A percentile compares a stretch with the other conserved stretches of the same genome.
phyloP scores from a whole-genome alignment of 2,329 filamentous ascomycete species.

The Trichoderma semiorbis region DNA sequence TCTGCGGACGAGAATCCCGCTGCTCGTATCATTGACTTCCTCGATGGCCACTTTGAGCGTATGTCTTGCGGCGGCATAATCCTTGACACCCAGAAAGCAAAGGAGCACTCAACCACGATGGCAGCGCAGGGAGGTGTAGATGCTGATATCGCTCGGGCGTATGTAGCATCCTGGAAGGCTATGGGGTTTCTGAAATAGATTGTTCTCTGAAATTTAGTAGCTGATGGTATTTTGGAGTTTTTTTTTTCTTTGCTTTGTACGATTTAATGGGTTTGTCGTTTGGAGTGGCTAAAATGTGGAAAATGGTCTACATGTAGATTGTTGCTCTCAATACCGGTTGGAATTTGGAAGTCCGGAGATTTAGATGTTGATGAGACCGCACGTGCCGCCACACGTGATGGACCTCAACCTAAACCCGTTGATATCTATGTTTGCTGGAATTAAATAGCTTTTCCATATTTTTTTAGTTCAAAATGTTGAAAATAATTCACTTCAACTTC shows the following conservation, averaged over 20 bases:
- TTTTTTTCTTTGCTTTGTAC: background rate
- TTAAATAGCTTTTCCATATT: background rate
- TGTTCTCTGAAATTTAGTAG: background rate
- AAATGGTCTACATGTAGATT: background rate
- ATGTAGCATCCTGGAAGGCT: background rate
- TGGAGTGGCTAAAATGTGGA: background rate
- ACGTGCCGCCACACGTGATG: background rate
- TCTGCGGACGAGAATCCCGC: background rate
- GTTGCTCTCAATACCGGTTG: background rate
- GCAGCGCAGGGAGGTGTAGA: background rate
- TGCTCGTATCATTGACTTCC: conserved; percentile 12
- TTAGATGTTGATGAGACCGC: background rate
- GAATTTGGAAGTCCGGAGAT: background rate
- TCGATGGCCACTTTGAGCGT: conserved; percentile 18
- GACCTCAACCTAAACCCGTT: background rate
- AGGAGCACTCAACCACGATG: conserved; percentile 17
- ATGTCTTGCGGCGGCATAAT: conserved; percentile 22
- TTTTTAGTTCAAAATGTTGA: background rate
- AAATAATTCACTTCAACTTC: background rate
- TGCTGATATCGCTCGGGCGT: background rate
- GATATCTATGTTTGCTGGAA: background rate
- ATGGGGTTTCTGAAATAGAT: background rate
- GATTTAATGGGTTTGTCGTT: background rate
- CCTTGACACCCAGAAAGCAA: conserved; percentile 11
- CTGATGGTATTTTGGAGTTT: background rate